These are phyloP conservation scores for Nephelium lappaceum DNA, from an alignment of 345 rosid genomes.

Conservation along the genomic window DNA sequence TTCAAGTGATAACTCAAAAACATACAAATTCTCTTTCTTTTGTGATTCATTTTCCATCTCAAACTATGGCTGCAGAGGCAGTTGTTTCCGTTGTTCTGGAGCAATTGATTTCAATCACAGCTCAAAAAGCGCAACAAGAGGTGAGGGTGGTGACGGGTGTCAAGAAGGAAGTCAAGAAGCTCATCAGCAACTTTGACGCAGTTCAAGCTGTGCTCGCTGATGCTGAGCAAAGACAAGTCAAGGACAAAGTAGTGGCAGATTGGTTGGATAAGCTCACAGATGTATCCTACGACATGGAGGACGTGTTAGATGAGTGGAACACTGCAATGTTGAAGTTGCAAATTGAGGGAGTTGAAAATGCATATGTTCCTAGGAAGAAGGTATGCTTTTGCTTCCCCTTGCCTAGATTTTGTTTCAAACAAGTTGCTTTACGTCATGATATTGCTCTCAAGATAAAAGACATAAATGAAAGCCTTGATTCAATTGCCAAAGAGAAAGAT, in stretches of 20 bases:
- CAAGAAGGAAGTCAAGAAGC: background rate
- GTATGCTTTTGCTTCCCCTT: background rate
- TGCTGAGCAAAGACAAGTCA: slow-evolving; percentile 13
- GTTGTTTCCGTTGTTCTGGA: background rate
- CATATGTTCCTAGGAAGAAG: background rate
- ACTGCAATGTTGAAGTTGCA: background rate
- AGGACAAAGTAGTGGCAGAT: background rate
- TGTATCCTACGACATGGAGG: slow-evolving; percentile 10
- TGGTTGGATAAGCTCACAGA: slow-evolving; percentile 18
- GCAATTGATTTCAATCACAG: background rate
- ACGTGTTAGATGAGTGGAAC: background rate
- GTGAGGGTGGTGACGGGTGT: background rate
- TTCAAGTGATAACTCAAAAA: too few relatives aligned
- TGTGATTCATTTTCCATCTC: background rate
- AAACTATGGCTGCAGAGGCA: background rate
- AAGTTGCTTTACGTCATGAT: background rate
- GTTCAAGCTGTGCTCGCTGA: background rate
- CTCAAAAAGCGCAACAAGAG: background rate
- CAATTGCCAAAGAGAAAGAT: background rate
- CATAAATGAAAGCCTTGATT: background rate
- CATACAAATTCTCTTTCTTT: background rate
- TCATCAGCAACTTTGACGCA: background rate
- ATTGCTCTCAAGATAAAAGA: background rate
- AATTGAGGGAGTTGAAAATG: background rate
- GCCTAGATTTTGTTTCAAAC: background rate